Evolutionary conservation across 306 rosid genomes (phyloP), one percentile per base, ranked within the genome.

Genomic region (Prunus fruticosa): DNA sequence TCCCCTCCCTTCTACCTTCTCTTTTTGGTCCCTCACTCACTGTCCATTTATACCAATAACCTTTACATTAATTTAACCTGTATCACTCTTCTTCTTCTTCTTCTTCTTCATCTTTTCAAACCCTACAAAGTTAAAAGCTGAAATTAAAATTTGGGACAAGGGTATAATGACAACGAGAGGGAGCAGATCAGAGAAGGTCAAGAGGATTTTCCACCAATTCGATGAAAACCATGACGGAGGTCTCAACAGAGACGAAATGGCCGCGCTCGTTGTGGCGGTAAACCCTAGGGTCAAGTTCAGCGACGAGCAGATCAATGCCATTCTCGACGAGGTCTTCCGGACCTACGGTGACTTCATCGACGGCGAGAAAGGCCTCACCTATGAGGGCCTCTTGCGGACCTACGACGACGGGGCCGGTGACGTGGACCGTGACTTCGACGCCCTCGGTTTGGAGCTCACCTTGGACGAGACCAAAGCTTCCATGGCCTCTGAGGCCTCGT

Each of bases 351-450:
- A 96, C 49, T 96, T 96, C 83, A 96, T 91, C 43, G 96, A 88
- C 67, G 93, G 91, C 32, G 98, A 92, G 11, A 91, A 87, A 72
- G 99, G 99, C 8, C 87, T 96, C 8, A 96, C 96, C 51, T 96
- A 88, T 19, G 99, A 92, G 76, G 99, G 99, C 2, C 86, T 96
- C 18, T 80, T 96, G 63, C 87, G 99, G 8, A 96, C 99, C 12
- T 96, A 96, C 74, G 99, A 96, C 64, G 99, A 96, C 34, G 99
- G 99, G 0, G 99, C 99, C 9, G 99, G 99, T 0, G 99, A 96
- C 34, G 99, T 92, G 3, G 99, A 96, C 79, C 89, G 99, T 45
- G 99, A 96, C 78, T 96, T 91, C 80, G 99, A 92, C 81, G 97
- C 99, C 18, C 99, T 96, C 0, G 96, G 87, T 4, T 67, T 96